Conservation (phyloP, 768 basidiomycete species). For the Auricularia sp. region DNA sequence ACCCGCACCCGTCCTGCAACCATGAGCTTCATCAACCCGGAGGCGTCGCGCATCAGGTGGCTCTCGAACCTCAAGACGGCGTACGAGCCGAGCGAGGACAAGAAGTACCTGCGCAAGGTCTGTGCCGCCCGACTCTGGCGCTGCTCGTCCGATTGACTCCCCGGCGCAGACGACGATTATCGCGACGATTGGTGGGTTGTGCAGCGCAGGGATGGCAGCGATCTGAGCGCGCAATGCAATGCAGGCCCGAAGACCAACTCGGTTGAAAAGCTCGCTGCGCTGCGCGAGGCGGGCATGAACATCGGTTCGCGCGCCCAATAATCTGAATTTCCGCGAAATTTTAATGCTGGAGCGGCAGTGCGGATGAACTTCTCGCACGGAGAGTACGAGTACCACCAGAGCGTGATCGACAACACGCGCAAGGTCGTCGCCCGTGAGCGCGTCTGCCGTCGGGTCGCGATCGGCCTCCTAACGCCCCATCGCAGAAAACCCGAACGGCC, state of each 20-base stretch:
- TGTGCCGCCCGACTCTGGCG: constrained; percentile 14
- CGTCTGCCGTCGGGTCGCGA: neutral
- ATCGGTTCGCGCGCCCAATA: constrained; percentile 56
- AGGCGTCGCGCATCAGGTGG: constrained; percentile 73
- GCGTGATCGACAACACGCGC: constrained; percentile 95
- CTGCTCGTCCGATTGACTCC: constrained; percentile 5
- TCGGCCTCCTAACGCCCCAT: constrained; percentile 4
- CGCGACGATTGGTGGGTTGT: constrained; percentile 81
- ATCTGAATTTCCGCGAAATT: neutral
- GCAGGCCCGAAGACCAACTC: constrained; percentile 90
- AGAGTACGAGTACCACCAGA: constrained; percentile 96
- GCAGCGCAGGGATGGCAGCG: neutral
- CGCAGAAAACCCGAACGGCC: constrained; percentile 59
- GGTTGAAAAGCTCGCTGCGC: constrained; percentile 75
- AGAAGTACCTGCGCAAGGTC: constrained; percentile 89
- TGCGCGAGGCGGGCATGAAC: constrained; percentile 91
- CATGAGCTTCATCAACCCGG: neutral
- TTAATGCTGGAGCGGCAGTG: constrained; percentile 38
- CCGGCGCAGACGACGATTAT: constrained; percentile 81
- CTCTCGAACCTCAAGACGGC: constrained; percentile 70
- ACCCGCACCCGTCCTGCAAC: neutral
- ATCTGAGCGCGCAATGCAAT: neutral
- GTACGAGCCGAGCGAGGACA: constrained; percentile 61
- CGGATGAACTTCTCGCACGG: constrained; percentile 99
- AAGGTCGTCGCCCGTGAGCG: constrained; percentile 68